Base-by-base conservation (phyloP, 2,329 filamentous ascomycete species). In the Botrytis cinerea region DNA sequence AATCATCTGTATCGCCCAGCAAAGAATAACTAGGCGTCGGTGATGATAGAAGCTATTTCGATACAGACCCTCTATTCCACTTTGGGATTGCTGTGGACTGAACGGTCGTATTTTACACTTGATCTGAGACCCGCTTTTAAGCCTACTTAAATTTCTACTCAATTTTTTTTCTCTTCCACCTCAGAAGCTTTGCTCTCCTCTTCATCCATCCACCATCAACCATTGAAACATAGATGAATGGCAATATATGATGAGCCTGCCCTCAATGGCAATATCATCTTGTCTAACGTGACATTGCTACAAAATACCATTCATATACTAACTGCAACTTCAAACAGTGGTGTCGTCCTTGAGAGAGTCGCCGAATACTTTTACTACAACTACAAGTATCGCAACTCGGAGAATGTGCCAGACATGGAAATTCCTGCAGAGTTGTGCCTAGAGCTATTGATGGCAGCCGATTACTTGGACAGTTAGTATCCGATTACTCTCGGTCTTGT, bases 321-420 rank as follows among this genome's bases (percentile, higher is more conserved):
- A 72, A 72, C 25, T 28, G 22, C 20, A 60, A 54, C 46, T 45
- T 28, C 5, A 4, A 40, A 46, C 78, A 94, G 92, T 82, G 91
- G 89, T 76, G 84, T 91, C 71, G 88, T 94, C 9, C 88, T 95
- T 4, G 92, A 95, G 81, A 94, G 93, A 81, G 90, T 95, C 46
- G 92, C 91, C 81, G 92, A 95, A 83, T 95, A 95, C 83, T 91
- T 94, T 75, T 92, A 94, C 81, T 95, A 94, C 84, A 92, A 92
- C 85, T 91, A 94, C 82, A 91, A 90, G 79, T 87, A 93, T 82
- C 87, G 87, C 70, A 87, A 93, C 77, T 85, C 85, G 77, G 90
- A 91, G 77, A 90, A 94, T 78, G 92, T 94, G 32, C 90, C 91
- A 7, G 93, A 95, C 79, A 92, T 94, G 90, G 92, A 94, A 25